phyloP scores from a whole-genome alignment of 352 stramenopile species.

The Phytophthora foliorum region DNA sequence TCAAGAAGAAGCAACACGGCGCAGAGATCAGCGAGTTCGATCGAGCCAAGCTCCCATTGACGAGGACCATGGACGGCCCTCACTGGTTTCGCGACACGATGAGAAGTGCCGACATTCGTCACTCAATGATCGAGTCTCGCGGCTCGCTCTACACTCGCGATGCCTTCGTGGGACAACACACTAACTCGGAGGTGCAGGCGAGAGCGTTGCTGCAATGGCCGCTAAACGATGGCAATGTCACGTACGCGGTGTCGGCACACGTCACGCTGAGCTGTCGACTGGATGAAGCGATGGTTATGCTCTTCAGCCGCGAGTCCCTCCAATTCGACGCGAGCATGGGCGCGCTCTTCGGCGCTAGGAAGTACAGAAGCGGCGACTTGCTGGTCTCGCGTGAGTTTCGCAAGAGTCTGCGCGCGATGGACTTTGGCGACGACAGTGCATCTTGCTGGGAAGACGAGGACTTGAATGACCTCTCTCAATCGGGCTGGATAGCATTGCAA shows the following conservation, averaged over 20 bases:
- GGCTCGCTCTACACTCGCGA: slow-evolving; percentile 29
- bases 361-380: slow-evolving; percentile 65
- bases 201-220: slow-evolving; percentile 50
- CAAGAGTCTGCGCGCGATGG: slow-evolving; percentile 31
- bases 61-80: slow-evolving; percentile 11
- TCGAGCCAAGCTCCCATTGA: slow-evolving; percentile 35
- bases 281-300: slow-evolving; percentile 63
- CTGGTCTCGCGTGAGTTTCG: slow-evolving; percentile 51
- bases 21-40: slow-evolving; percentile 66
- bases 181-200: slow-evolving; percentile 26
- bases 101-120: slow-evolving; percentile 15
- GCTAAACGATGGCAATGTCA: slow-evolving; percentile 48
- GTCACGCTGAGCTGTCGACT: slow-evolving; percentile 65
- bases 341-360: slow-evolving; percentile 61
- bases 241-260: slow-evolving; percentile 65
- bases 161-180: slow-evolving; percentile 25
- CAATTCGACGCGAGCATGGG: slow-evolving; percentile 69
- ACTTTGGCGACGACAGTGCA: slow-evolving; percentile 25
- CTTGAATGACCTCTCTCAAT: slow-evolving; percentile 38
- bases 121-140: slow-evolving; percentile 44
- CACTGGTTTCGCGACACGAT: slow-evolving; percentile 25
- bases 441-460: slow-evolving; percentile 40
- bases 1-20: slow-evolving; percentile 54
- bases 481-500: slow-evolving; percentile 58
- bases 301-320: slow-evolving; percentile 68